Evolutionary conservation across 257 asterid genomes (phyloP), one percentile per base, ranked within the genome.

Genomic region (Nicotiana obtusifolia): DNA sequence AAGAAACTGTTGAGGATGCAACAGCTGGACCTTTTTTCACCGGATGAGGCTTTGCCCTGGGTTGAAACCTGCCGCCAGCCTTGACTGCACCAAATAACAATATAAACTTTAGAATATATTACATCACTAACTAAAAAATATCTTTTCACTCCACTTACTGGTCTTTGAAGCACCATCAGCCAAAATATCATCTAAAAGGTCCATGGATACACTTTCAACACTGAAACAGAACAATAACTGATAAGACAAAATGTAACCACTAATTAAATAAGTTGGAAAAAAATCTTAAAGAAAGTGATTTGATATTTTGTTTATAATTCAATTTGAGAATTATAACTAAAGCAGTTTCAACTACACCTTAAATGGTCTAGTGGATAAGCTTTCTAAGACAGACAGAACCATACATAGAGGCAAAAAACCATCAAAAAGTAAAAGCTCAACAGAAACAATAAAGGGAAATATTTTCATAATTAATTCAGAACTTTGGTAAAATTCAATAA

Each of bases 41-140:
- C 0, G 85, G 89, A 53, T 86, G 86, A 61, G 84, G 79, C 82
- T 91, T 94, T 2, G 88, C 82, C 84, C 89, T 94, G 35, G 98
- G 98, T 83, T 87, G 91, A 87, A 91, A 92, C 84, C 87, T 91
- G 65, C 91, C 88, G 4, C 82, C 88, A 47, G 85, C 87, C 86
- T 90, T 85, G 53, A 85, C 97, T 91, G 93, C 80, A 79, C 47
- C 17, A 77, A 10, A 81, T 37, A 49, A 22, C 31, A 54, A 56
- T 62, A 81, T 47, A 83, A 64, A 30, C 81, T 33, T 66, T 64
- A 49, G 5, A 52, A 73, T 28, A 77, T 60, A 59, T 53, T n/a
- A 31, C 24, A 49, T 66, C 49, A 30, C 22, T 73, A 54, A 60
- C 44, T 10, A 54, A 65, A 54, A 69, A 41, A 7, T 9, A 2